Evolutionary conservation across 371 early-diverging fungal genomes (phyloP).

Genomic region (Saksenaea oblongispora): DNA sequence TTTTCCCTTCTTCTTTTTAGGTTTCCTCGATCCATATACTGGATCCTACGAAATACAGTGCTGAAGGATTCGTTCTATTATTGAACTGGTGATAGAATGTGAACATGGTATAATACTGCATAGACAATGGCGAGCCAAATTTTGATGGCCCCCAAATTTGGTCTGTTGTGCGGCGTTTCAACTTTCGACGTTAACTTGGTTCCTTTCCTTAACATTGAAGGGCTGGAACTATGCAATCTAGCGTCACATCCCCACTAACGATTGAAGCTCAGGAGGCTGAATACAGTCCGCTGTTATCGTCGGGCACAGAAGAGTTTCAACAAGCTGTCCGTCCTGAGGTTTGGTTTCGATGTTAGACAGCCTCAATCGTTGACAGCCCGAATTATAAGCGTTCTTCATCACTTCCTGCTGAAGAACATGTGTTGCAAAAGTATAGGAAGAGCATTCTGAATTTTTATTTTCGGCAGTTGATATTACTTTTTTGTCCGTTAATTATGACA

Average conservation of each 20-base stretch:
- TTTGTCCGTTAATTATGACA: constrained; percentile 22
- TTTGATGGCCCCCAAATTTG: no score
- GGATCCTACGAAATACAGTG: no score
- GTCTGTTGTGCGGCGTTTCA: neutral
- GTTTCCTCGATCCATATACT: no score
- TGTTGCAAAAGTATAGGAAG: constrained; percentile 9
- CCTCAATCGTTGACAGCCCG: neutral
- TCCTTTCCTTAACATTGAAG: neutral
- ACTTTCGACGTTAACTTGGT: neutral
- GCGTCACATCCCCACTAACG: neutral
- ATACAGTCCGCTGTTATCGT: neutral
- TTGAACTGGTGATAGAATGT: no score
- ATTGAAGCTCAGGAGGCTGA: neutral
- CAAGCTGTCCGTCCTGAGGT: neutral
- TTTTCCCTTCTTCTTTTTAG: no score
- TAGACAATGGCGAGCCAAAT: no score
- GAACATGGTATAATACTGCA: no score
- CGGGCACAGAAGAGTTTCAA: neutral
- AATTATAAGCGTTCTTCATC: constrained; percentile 54
- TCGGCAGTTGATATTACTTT: constrained; percentile 19
- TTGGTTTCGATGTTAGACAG: neutral
- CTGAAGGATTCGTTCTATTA: no score
- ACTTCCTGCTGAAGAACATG: constrained; percentile 55
- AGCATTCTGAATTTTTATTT: constrained; percentile 18
- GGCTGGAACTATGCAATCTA: neutral